These are phyloP conservation scores for Kentomonas sorsogonicus DNA, from an alignment of 208 protist genomes.

Conservation along the genomic window DNA sequence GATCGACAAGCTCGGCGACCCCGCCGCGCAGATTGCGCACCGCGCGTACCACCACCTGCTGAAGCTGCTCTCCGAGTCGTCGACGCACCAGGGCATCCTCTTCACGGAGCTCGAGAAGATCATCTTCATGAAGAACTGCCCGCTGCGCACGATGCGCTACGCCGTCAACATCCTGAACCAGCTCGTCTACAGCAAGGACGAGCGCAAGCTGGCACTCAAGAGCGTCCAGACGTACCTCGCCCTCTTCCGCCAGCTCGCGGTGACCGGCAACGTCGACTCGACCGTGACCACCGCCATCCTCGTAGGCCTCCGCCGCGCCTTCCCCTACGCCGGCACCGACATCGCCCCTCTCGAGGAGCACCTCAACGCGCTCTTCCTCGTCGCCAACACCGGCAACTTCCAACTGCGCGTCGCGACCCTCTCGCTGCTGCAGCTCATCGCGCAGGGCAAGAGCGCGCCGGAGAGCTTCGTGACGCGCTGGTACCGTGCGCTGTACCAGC, in stretches of 20 bases:
- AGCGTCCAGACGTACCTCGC: conserved; percentile 85
- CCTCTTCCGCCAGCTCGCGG: conserved; percentile 78
- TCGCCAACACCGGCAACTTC: conserved; percentile 86
- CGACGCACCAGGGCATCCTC: conserved; percentile 75
- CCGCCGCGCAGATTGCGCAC: conserved; percentile 59
- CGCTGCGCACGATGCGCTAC: conserved; percentile 84
- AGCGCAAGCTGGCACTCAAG: conserved; percentile 85
- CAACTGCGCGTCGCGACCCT: conserved; percentile 84
- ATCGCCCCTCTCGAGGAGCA: conserved; percentile 74
- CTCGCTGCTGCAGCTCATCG: conserved; percentile 81
- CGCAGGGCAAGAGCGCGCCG: conserved; percentile 57
- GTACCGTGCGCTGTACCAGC: conserved; percentile 87
- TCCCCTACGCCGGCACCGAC: conserved; percentile 86
- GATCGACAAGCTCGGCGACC: conserved; percentile 89
- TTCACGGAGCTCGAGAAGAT: conserved; percentile 90
- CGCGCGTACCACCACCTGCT: conserved; percentile 87
- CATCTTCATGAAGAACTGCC: conserved; percentile 88
- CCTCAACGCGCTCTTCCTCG: conserved; percentile 83
- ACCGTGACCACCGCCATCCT: conserved; percentile 88
- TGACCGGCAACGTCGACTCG: conserved; percentile 62
- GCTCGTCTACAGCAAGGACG: conserved; percentile 88
- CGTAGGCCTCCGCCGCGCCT: conserved; percentile 86
- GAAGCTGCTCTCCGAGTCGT: conserved; percentile 76
- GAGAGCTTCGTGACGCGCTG: conserved; percentile 76
- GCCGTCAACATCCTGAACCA: conserved; percentile 90